Evolutionary conservation across 2,329 filamentous ascomycete species (phyloP).

Genomic region (Verticillium nubilum): DNA sequence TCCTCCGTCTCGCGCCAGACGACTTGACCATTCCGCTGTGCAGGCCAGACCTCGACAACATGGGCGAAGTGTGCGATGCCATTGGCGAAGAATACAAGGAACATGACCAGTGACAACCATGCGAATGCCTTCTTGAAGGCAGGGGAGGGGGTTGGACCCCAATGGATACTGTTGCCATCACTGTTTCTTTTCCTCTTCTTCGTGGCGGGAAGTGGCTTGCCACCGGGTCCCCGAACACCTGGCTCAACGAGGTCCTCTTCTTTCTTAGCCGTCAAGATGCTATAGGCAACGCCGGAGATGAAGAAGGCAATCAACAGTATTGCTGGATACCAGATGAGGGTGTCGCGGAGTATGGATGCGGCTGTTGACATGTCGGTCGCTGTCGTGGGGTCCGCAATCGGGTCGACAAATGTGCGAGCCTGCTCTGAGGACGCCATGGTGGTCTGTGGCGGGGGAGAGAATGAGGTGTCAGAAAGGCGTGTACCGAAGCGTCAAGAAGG

Average conservation of each 20-base stretch:
- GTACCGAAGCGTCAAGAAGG: not conserved
- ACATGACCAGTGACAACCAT: constrained; percentile 64
- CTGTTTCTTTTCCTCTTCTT: constrained; percentile 42
- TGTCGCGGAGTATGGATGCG: constrained; percentile 37
- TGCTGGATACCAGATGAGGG: constrained; percentile 47
- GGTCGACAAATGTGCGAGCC: constrained; percentile 6
- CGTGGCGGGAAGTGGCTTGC: constrained; percentile 73
- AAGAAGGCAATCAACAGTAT: constrained; percentile 49
- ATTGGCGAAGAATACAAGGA: constrained; percentile 72
- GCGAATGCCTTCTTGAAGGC: constrained; percentile 67
- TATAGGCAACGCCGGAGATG: constrained; percentile 44
- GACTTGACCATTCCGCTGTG: constrained; percentile 22
- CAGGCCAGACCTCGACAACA: constrained; percentile 5
- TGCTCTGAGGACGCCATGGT: constrained; percentile 30
- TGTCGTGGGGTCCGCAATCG: constrained; percentile 4
- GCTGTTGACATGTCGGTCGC: constrained; percentile 21
- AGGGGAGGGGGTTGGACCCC: constrained; percentile 38
- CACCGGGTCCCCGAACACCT: constrained; percentile 69
- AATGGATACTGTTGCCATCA: constrained; percentile 23
- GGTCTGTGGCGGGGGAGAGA: constrained; percentile 7
- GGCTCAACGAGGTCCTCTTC: constrained; percentile 38
- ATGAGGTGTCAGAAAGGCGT: constrained; percentile 8
- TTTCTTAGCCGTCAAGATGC: constrained; percentile 44
- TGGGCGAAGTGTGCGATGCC: constrained; percentile 43
- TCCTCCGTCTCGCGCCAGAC: constrained; percentile 81